A percentile compares a stretch with the other conserved stretches of the same genome.
Conservation (phyloP, 495 filamentous ascomycete genomes). For the Penicillium egyptiacum region DNA sequence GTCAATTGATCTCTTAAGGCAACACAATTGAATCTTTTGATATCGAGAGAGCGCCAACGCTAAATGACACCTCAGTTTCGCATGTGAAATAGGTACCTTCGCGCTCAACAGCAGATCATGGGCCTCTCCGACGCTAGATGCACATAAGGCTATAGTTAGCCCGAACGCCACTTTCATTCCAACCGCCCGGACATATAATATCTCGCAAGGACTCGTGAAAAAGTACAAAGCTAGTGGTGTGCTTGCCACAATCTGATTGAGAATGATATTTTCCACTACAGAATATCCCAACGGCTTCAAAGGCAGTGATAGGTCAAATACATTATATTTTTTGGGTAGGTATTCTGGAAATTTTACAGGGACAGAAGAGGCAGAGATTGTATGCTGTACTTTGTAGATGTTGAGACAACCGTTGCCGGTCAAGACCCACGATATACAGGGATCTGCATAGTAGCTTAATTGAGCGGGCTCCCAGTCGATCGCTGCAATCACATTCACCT, state of each 20-base stretch:
- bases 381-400: neutral
- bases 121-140: conserved; percentile 1
- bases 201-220: neutral
- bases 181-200: neutral
- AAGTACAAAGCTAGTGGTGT: conserved; percentile 12
- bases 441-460: conserved; percentile 16
- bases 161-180: too few relatives aligned
- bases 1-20: neutral
- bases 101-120: neutral
- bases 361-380: neutral
- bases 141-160: neutral
- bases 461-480: conserved; percentile 6
- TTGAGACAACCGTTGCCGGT: neutral
- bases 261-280: conserved; percentile 7
- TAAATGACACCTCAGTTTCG: neutral
- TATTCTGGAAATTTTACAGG: neutral
- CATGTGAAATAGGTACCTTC: conserved; percentile 6
- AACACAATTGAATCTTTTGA: conserved; percentile 2
- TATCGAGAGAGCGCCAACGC: neutral
- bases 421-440: conserved; percentile 4
- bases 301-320: neutral
- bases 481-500: neutral
- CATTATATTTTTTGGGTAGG: neutral
- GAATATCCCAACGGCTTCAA: neutral
- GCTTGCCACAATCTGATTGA: conserved; percentile 15